Base-by-base conservation (phyloP, 768 basidiomycete genomes). In the Trametopsis cervina region DNA sequence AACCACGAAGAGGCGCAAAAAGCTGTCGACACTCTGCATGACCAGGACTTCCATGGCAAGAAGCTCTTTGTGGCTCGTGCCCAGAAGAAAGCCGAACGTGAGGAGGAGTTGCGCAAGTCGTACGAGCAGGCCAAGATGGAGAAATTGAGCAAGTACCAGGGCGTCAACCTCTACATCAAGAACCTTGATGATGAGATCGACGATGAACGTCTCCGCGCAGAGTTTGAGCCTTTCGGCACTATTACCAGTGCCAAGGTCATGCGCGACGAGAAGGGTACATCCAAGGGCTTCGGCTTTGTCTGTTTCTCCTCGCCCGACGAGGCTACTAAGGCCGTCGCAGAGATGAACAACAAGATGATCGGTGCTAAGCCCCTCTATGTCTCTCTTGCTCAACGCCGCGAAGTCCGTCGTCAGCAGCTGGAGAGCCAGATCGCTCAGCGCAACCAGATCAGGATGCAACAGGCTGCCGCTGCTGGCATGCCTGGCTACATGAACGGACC, bases 281-380 rank as follows among this genome's bases (percentile, higher is more conserved):
- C 93, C 9, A 93, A 93, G 66, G 93, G 95, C 57, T 99, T 99
- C 62, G 96, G 96, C 55, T 99, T 99, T 65, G 96, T 99, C 59
- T 99, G 96, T 71, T 99, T 92, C 77, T 91, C 92, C 27, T 86
- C 92, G 45, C 93, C 96, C 41, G 96, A 99, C 57, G 96, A 99
- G 71, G 94, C 96, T 20, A 97, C 92, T 62, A 98, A 98, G 75
- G 96, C 96, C 52, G 93, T 98, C 51, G 89, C 92, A 47, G 96
- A 99, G 75, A 96, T 99, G 93, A 99, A 99, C 80, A 97, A 96
- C 81, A 95, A 95, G 75, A 98, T 98, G 85, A 90, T 98, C 61
- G 95, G 95, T 53, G 81, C 85, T 57, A 99, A 99, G 73, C 96
- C 96, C 45, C 81, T 99, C 60, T 99, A 98, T 63, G 96, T 99